Percentiles rank a stretch among this genome's conserved stretches.
phyloP scores from a whole-genome alignment of 2,329 filamentous ascomycete species.

The Dothistroma septosporum region DNA sequence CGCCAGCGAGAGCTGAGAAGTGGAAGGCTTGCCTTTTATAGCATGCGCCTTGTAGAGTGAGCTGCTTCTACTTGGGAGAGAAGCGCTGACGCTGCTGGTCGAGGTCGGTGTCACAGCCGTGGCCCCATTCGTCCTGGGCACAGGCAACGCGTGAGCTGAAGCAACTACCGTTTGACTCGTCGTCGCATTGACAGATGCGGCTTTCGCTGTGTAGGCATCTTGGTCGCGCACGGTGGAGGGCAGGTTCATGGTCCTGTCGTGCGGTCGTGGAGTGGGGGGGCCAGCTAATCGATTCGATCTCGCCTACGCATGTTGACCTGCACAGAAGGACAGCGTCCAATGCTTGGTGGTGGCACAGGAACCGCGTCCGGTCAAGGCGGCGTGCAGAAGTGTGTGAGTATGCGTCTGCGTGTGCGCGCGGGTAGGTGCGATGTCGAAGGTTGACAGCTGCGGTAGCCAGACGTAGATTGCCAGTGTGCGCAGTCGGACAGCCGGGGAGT shows the following conservation, averaged over 20 bases:
- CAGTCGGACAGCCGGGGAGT: background rate
- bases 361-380: conserved; percentile 13
- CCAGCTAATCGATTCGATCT: conserved; percentile 21
- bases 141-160: conserved; percentile 12
- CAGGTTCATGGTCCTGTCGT: conserved; percentile 22
- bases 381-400: background rate
- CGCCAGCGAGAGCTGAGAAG: conserved; percentile 22
- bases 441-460: conserved; percentile 5
- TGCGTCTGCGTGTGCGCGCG: background rate
- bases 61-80: conserved; percentile 34
- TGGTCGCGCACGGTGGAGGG: conserved; percentile 20
- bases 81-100: conserved; percentile 10
- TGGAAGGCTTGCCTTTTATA: conserved; percentile 15
- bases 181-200: conserved; percentile 16
- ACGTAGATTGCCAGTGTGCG: background rate
- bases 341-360: conserved; percentile 12
- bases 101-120: conserved; percentile 16
- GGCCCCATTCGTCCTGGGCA: conserved; percentile 15
- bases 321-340: conserved; percentile 8
- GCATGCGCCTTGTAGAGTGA: conserved; percentile 34
- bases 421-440: background rate
- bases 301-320: conserved; percentile 22
- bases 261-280: conserved; percentile 17
- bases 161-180: conserved; percentile 16
- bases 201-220: conserved; percentile 18